Evolutionary conservation across 306 rosid genomes (phyloP), one percentile per base, ranked within the genome.

Genomic region (Begonia peltatifolia): DNA sequence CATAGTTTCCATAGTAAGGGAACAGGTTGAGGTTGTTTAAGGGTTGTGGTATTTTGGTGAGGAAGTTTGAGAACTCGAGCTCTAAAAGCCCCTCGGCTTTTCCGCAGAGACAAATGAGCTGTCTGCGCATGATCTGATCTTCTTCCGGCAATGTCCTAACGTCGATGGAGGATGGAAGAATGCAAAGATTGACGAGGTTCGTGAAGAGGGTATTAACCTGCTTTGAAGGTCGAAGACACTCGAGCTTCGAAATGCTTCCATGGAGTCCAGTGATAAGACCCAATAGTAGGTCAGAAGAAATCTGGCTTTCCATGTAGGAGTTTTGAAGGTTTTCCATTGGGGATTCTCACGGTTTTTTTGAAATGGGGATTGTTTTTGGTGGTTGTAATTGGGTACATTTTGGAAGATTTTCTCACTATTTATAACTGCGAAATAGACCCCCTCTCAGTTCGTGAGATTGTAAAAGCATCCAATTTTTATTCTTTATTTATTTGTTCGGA

Each of bases 1-100:
- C 63, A 57, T 87, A 83, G 76, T 87, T 87, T 0, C 67, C 71
- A 48, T 82, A 71, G 66, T 87, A 80, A 15, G 95, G 93, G 36
- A 77, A 87, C 14, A 75, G 74, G 22, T 54, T 82, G 43, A 82
- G 69, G 12, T 73, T 77, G 50, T 69, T 69, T 30, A 80, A 10
- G 9, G 93, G 82, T 1, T 75, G 59, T 0, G 71, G 78, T 38
- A 67, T 59, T 42, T 63, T 66, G 54, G 56, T 52, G n/a, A 83
- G 63, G 60, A 79, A 71, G 10, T 76, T 64, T 47, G 93, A 60
- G 73, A 83, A 87, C 46, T 87, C 86, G 2, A 79, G 70, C 77
- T 83, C 95, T n/a, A 77, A 46, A 11, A 77, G 74, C 18, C 80
- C 86, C 55, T 87, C 95, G 10, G 88, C 89, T 18, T 14, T 48